phyloP scores from a whole-genome alignment of 129 eudicot species.

The Rutidosis leptorrhynchoides region DNA sequence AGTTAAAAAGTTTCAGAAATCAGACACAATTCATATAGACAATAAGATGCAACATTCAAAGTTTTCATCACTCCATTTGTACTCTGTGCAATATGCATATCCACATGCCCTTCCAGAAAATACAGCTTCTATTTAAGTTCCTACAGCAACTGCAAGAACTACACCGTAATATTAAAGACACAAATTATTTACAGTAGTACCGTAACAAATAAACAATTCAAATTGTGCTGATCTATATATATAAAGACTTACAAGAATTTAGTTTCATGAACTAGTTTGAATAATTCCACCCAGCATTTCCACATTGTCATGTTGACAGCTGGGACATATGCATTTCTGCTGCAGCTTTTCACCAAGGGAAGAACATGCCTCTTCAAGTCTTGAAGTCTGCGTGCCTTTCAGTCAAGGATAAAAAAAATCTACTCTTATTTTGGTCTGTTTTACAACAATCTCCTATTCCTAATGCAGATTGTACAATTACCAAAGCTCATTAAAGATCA shows the following conservation, averaged over 20 bases:
- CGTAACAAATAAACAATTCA: not conserved
- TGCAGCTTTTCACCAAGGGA: conserved; percentile 62
- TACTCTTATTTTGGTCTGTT: not conserved
- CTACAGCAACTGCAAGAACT: not conserved
- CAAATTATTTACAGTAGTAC: not conserved
- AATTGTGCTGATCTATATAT: not conserved
- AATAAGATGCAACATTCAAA: too few species aligned
- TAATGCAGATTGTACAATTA: not conserved
- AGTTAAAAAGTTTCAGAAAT: too few species aligned
- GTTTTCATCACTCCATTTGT: not conserved
- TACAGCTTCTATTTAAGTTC: not conserved
- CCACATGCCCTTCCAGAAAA: not conserved
- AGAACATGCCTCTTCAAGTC: conserved; percentile 48
- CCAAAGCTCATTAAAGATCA: not conserved
- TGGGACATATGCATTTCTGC: conserved; percentile 61
- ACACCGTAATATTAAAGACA: not conserved
- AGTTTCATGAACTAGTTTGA: conserved; percentile 30
- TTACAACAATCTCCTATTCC: not conserved
- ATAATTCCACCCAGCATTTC: conserved; percentile 52
- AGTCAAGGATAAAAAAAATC: conserved; percentile 35
- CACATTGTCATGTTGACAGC: conserved; percentile 57
- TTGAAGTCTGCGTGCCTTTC: conserved; percentile 55
- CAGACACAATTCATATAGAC: too few species aligned
- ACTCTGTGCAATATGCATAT: not conserved
- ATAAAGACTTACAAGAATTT: conserved; percentile 33